Evolutionary conservation across 495 filamentous ascomycete genomes (phyloP).

Genomic region (Daldinia bambusicola): DNA sequence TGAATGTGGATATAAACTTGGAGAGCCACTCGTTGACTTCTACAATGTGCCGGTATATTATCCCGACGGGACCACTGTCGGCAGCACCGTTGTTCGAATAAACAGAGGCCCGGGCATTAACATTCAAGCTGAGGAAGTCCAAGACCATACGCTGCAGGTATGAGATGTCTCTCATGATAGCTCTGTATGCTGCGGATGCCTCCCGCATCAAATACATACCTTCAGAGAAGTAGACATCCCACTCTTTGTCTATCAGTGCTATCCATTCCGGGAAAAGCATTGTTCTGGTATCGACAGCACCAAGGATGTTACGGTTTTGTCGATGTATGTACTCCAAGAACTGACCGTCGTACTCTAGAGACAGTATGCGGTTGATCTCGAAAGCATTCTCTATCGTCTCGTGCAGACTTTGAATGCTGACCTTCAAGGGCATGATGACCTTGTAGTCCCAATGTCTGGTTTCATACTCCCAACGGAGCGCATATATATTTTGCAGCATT

Average conservation of each 20-base stretch:
- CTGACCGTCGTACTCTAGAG: neutral
- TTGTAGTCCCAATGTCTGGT: neutral
- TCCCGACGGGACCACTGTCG: neutral
- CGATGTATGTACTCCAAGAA: neutral
- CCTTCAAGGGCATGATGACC: neutral
- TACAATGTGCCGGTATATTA: neutral
- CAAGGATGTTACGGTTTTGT: neutral
- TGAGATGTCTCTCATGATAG: conserved; percentile 21
- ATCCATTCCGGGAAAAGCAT: neutral
- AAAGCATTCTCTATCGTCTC: neutral
- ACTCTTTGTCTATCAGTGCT: neutral
- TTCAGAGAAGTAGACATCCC: neutral
- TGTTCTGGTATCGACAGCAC: neutral
- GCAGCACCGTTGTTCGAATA: neutral
- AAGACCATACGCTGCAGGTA: conserved; percentile 30
- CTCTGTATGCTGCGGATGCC: neutral
- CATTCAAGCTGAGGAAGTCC: conserved; percentile 12
- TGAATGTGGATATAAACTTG: neutral
- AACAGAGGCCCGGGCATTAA: neutral
- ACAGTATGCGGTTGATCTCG: neutral
- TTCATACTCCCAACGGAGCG: neutral
- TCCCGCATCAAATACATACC: conserved; percentile 19
- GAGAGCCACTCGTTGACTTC: neutral
- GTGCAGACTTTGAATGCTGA: neutral
- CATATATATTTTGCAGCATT: neutral